phyloP scores from a whole-genome alignment of 305 asterid species.

The Fraxinus sp. region DNA sequence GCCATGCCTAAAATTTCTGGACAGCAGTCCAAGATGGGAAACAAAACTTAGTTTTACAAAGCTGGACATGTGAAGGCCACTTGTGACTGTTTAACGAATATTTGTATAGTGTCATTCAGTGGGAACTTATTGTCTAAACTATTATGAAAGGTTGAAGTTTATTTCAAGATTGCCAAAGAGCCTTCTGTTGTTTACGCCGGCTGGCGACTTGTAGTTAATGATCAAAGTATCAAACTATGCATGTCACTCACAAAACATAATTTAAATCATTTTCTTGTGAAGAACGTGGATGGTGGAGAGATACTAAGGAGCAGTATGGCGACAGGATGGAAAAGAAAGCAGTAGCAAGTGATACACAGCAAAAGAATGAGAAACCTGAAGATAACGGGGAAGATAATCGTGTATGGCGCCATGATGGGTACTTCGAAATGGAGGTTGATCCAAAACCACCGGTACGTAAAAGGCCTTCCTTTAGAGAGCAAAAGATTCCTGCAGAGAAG shows the following conservation, averaged over 20 bases:
- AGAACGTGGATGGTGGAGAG: slow-evolving; percentile 81
- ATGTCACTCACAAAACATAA: slow-evolving; percentile 18
- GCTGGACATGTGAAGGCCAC: background rate
- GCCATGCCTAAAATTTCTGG: background rate
- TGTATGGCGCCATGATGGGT: slow-evolving; percentile 73
- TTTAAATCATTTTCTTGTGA: slow-evolving; percentile 23
- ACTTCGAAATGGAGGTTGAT: slow-evolving; percentile 49
- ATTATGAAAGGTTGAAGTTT: background rate
- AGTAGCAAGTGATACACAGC: slow-evolving; percentile 25
- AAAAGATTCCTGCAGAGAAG: slow-evolving; percentile 53
- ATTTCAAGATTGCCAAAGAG: background rate
- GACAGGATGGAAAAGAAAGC: slow-evolving; percentile 32
- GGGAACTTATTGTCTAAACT: background rate
- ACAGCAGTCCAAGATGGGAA: background rate
- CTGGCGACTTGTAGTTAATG: background rate
- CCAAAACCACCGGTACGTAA: slow-evolving; percentile 48
- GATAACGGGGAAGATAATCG: slow-evolving; percentile 40
- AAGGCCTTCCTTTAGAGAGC: slow-evolving; percentile 80
- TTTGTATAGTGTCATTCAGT: background rate
- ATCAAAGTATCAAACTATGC: background rate
- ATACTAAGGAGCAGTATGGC: slow-evolving; percentile 47
- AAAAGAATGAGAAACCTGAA: slow-evolving; percentile 44
- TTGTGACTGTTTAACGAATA: background rate
- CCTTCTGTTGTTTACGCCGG: background rate
- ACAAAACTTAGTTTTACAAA: background rate